These are phyloP conservation scores for Diaporthe helianthi DNA, from an alignment of 2,329 filamentous ascomycete species.

Conservation along the genomic window DNA sequence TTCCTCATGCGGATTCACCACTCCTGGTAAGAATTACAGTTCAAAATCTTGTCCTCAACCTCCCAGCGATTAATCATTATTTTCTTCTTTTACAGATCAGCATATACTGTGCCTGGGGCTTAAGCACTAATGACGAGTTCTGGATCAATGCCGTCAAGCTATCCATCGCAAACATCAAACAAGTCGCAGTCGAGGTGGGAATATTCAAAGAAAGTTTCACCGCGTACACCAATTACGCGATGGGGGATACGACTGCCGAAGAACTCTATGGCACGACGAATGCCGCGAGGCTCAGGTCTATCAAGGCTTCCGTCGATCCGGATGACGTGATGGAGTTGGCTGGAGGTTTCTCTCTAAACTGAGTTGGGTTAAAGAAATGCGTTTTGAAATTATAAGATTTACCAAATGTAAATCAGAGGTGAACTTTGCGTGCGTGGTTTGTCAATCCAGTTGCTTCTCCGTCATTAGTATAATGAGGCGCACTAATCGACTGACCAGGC, in stretches of 20 bases:
- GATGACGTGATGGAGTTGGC: conserved; percentile 40
- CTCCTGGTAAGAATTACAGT: conserved; percentile 35
- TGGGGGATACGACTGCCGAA: conserved; percentile 35
- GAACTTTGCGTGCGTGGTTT: not conserved
- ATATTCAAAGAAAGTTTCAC: conserved; percentile 39
- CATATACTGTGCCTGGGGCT: conserved; percentile 41
- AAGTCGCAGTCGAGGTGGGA: conserved; percentile 40
- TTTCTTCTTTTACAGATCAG: conserved; percentile 37
- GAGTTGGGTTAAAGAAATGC: not conserved
- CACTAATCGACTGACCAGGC: no score
- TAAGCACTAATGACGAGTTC: conserved; percentile 38
- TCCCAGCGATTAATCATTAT: not conserved
- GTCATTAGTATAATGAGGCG: no score
- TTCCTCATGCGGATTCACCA: conserved; percentile 41
- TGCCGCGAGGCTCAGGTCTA: conserved; percentile 35
- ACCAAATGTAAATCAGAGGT: no score
- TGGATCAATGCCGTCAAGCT: conserved; percentile 40
- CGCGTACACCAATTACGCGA: conserved; percentile 41
- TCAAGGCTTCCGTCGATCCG: conserved; percentile 38
- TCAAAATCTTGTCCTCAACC: no score
- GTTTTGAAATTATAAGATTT: not conserved
- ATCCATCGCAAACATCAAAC: conserved; percentile 38
- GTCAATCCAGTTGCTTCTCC: no score
- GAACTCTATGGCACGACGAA: conserved; percentile 37
- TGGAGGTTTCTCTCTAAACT: conserved; percentile 35